Conservation (phyloP, 345 rosid species). For the rapeseed (Brassica napus) region DNA sequence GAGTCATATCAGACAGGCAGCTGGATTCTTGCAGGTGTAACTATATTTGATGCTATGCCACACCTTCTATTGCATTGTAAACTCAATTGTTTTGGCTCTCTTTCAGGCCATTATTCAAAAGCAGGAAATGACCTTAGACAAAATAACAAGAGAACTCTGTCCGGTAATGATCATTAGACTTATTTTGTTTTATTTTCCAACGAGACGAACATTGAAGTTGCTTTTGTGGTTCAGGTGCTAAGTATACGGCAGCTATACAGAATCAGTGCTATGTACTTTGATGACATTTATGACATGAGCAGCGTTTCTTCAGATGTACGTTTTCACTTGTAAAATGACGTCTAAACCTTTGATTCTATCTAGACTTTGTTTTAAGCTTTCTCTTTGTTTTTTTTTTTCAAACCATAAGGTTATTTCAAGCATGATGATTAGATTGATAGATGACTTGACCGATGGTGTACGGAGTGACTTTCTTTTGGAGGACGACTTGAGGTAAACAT, state of each 20-base stretch:
- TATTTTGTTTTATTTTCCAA: neutral
- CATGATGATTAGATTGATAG: slow-evolving; percentile 95
- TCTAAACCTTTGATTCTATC: neutral
- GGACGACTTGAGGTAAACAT: slow-evolving; percentile 88
- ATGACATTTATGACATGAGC: slow-evolving; percentile 94
- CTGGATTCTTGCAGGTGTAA: slow-evolving; percentile 81
- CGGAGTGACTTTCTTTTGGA: slow-evolving; percentile 90
- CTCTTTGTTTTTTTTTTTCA: neutral
- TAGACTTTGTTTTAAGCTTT: slow-evolving; percentile 12
- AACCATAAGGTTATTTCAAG: slow-evolving; percentile 71
- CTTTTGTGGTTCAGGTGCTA: slow-evolving; percentile 60
- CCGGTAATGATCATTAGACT: slow-evolving; percentile 52
- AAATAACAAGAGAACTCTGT: slow-evolving; percentile 94
- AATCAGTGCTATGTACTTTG: slow-evolving; percentile 99
- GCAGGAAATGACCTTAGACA: slow-evolving; percentile 82
- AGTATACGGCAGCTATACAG: slow-evolving; percentile 96
- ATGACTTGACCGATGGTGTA: slow-evolving; percentile 87
- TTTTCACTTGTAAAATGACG: slow-evolving; percentile 7
- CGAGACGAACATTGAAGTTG: neutral
- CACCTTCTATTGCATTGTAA: slow-evolving; percentile 5
- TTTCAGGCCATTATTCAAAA: slow-evolving; percentile 92
- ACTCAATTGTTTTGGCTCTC: slow-evolving; percentile 13
- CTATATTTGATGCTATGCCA: neutral
- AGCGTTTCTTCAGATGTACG: slow-evolving; percentile 97
- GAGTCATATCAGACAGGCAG: slow-evolving; percentile 97